Evolutionary conservation across 177 flowering plant species (phyloP), one percentile per base, ranked within the genome.

Genomic region (Vitis hybrid): DNA sequence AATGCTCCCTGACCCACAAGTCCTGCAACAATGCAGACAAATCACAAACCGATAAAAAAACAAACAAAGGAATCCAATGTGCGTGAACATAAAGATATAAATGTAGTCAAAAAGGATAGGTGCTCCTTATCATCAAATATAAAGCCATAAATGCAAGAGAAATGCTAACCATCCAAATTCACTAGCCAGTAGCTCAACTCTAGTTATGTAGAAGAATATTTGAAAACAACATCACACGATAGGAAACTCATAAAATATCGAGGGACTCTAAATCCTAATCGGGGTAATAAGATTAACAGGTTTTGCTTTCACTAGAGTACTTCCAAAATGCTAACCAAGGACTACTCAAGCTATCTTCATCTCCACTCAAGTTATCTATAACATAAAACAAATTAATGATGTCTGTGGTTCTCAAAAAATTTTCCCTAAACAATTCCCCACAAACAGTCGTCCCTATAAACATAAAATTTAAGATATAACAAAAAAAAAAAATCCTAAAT

Each of bases 1-100:
- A 81, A 76, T 70, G 76, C 79, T 70, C 58, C 79, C 72, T 77
- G 87, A 70, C 86, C 88, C 89, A 84, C 88, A 79, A 73, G 27
- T 64, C 75, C 82, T 84, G 84, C 62, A 76, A 72, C 32, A 70
- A 13, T 55, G 55, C 68, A 81, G 76, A 77, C 27, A 60, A 71
- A 70, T 76, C 81, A 75, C 72, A 76, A 80, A 66, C 40, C 59
- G 63, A 77, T 64, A 79, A 68, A 64, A 21, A 50, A 64, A 58
- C 59, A 54, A 4, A 6, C 70, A 73, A 70, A n/a, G 66, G 77
- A 74, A 74, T 80, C 79, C 77, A 71, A 75, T 78, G 85, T 19
- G 32, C 6, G 51, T 27, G 75, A 64, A 60, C 71, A 60, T 68
- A 78, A 70, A 65, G 21, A 77, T 69, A 77, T 77, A 67, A 76